These are phyloP conservation scores for Streptanthus diversifolius DNA, from an alignment of 345 rosid genomes.

Conservation along the genomic window DNA sequence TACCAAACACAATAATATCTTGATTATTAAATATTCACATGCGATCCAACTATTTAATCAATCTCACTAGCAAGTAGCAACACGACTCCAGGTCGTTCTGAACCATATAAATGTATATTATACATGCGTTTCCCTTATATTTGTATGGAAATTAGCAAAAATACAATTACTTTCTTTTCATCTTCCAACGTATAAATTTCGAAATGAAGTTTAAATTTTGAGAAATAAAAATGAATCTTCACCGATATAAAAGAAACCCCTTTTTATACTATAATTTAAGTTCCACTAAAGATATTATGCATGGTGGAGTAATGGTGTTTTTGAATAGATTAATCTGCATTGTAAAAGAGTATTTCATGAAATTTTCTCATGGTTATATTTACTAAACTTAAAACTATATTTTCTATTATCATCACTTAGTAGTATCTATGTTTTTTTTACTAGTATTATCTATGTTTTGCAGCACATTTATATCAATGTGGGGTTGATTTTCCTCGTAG, in stretches of 20 bases:
- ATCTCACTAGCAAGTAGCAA: not conserved
- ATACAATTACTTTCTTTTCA: not conserved
- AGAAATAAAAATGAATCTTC: too few species aligned
- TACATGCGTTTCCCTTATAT: not conserved
- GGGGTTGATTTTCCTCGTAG: not conserved
- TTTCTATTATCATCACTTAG: not conserved
- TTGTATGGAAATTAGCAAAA: not conserved
- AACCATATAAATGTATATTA: not conserved
- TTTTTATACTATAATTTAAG: not conserved
- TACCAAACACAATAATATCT: not conserved
- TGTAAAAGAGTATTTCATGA: not conserved
- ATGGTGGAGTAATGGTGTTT: not conserved
- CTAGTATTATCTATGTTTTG: not conserved
- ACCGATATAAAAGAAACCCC: too few species aligned
- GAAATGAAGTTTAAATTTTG: not conserved
- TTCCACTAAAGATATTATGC: too few species aligned
- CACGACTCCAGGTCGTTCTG: not conserved
- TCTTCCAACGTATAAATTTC: not conserved
- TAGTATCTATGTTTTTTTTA: too few species aligned
- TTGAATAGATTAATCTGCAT: not conserved
- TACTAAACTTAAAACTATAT: not conserved
- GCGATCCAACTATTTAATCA: slow-evolving; percentile 2
- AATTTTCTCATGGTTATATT: not conserved
- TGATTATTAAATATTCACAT: not conserved
- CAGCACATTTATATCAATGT: slow-evolving; percentile 7